Evolutionary conservation across 2,329 filamentous ascomycete genomes (phyloP), one percentile per base, ranked within the genome.

Genomic region (Anisogramma anomala): DNA sequence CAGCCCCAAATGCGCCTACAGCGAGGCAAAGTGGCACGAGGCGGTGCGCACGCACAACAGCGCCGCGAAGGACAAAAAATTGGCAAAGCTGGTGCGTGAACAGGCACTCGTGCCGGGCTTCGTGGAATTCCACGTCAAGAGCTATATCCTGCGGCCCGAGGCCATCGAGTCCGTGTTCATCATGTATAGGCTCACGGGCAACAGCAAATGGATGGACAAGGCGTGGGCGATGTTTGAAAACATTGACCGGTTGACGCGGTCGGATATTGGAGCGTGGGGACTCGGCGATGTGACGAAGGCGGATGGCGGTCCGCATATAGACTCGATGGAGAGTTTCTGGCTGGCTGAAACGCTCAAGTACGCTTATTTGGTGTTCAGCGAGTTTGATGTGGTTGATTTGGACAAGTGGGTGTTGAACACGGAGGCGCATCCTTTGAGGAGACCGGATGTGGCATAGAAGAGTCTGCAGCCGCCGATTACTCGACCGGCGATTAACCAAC

Each of bases 131-230:
- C 57, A 62, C 31, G 72, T 79, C 43, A 59, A 64, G 30, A 68
- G 69, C 41, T 84, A 84, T 53, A 73, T 82, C 22, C 65, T 85
- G 33, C 71, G 79, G 43, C 83, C 83, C 15, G 84, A 89, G 60
- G 83, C 83, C 2, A 85, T 89, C 40, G 84, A 89, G 63, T 82
- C 77, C 11, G 74, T 91, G 4, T 89, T 85, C 58, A 73, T 85
- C 54, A 74, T 89, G 66, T 85, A 81, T 57, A 74, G 82, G 43
- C 67, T 84, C 44, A 86, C 82, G 0, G 82, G 81, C 19, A 74
- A 84, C 48, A 50, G 66, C 1, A 62, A 66, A 36, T 82, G 77
- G 69, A 74, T 74, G 53, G 71, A 81, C 43, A 77, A 77, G 54
- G 82, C 80, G 2, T 86, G 82, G 82, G 64, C 66, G 41, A 86